Base-by-base conservation (phyloP, 2,329 filamentous ascomycete species). In the Cladophialophora yegresii region DNA sequence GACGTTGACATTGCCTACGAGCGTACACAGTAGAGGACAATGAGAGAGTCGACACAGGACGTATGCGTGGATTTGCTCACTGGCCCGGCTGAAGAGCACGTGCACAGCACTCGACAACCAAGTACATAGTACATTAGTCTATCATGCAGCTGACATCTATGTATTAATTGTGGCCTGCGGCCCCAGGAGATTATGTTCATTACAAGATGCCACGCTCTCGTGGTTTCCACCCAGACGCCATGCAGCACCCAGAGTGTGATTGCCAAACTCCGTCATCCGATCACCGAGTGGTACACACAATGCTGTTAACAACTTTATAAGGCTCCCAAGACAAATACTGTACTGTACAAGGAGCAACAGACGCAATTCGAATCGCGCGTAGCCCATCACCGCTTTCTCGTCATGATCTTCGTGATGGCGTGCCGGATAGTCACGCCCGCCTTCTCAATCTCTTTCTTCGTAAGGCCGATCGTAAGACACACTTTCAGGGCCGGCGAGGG, bases 361-460 rank as follows among this genome's bases (percentile, higher is more conserved):
- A 43, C 36, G n/a, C 36, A n/a, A n/a, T 2, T 4, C 13, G n/a
- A n/a, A n/a, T n/a, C n/a, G n/a, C n/a, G n/a, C n/a, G n/a, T n/a
- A n/a, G n/a, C n/a, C n/a, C n/a, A n/a, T n/a, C n/a, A n/a, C n/a
- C 78, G 83, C 73, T 78, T 79, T 72, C 79, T 79, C 71, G 82
- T 84, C 83, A 99, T 87, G 66, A 98, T 87, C 80, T 96, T 97
- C 58, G 93, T 96, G 70, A 98, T 91, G 13, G 95, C 93, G 78
- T 97, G 93, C 65, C 93, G 84, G 70, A 99, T 93, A 9, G 86
- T 88, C 7, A 89, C 87, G 13, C 93, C 95, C 0, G 95, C 92
- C 81, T 96, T 96, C 80, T 99, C 96, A 61, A 93, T 90, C 77
- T 99, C 95, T 80, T 96, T 97, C 82, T 90, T 96, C 26, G 90